phyloP scores from a whole-genome alignment of 2,329 filamentous ascomycete species.

The Calonectria leucothoes region DNA sequence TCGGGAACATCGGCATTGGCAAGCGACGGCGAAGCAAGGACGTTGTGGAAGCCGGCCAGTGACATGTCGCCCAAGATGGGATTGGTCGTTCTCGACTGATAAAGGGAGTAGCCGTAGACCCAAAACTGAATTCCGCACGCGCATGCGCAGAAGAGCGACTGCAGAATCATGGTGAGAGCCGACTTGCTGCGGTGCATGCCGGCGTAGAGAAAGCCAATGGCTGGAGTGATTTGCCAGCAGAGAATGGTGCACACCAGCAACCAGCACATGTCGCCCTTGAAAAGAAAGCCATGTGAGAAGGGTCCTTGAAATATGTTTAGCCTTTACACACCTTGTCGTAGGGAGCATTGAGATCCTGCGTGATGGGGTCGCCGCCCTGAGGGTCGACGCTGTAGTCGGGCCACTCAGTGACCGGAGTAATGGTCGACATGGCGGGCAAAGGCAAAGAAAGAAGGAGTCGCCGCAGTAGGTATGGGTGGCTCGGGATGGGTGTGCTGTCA shows the following conservation, averaged over 20 bases:
- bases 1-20: constrained; percentile 51
- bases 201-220: constrained; percentile 53
- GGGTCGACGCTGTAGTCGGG: constrained; percentile 54
- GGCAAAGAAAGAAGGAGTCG: background rate
- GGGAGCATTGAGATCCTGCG: constrained; percentile 55
- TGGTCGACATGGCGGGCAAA: constrained; percentile 15
- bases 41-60: constrained; percentile 48
- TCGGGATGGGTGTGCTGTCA: background rate
- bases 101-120: constrained; percentile 59
- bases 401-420: constrained; percentile 50
- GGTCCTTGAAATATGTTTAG: background rate
- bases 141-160: constrained; percentile 59
- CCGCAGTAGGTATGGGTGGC: background rate
- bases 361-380: constrained; percentile 56
- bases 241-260: constrained; percentile 51
- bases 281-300: constrained; percentile 7
- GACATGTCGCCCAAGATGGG: constrained; percentile 51
- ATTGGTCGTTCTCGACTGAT: constrained; percentile 50
- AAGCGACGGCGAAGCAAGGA: constrained; percentile 51
- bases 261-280: constrained; percentile 56
- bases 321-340: constrained; percentile 52
- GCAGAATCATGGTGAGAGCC: constrained; percentile 58
- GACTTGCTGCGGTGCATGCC: constrained; percentile 52
- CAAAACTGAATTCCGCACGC: constrained; percentile 59
- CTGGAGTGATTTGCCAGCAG: constrained; percentile 53